Conservation (phyloP, 192 early-diverging fungal genomes). For the Mortierella alpina region DNA sequence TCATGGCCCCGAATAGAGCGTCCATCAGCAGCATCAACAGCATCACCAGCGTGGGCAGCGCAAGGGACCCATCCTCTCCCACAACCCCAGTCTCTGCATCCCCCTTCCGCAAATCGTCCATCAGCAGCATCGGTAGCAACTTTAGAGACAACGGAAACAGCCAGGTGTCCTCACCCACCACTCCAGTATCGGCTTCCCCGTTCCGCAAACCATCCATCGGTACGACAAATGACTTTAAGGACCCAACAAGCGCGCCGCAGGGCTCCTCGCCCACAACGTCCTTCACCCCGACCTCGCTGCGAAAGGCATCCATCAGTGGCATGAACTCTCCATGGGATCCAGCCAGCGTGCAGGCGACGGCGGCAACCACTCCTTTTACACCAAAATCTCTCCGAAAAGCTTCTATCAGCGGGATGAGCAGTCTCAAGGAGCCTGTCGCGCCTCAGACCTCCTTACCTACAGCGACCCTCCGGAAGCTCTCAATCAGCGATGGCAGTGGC, state of each 20-base stretch:
- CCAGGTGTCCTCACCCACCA: not conserved
- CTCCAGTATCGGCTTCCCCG: not conserved
- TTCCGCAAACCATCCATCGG: constrained; percentile 6
- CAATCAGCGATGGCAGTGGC: no score
- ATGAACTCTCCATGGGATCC: not conserved
- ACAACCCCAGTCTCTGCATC: constrained; percentile 17
- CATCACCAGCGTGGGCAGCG: not conserved
- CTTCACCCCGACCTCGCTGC: not conserved
- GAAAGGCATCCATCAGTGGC: constrained; percentile 4
- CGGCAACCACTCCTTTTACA: not conserved
- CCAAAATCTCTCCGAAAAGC: no score
- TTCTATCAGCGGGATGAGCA: no score
- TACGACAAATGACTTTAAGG: not conserved
- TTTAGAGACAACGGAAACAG: not conserved
- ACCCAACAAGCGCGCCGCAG: not conserved
- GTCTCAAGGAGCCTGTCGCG: no score
- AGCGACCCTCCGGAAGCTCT: no score
- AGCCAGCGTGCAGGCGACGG: not conserved
- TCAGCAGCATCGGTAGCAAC: constrained; percentile 2
- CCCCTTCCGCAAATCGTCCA: constrained; percentile 22
- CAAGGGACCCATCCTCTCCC: constrained; percentile 11
- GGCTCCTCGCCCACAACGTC: not conserved
- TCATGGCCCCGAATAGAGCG: not conserved
- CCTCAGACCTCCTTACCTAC: no score
- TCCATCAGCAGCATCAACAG: constrained; percentile 22